Evolutionary conservation across 1,139 yeast genomes (phyloP).

Genomic region (Yamadazyma kanchanaburiensis): DNA sequence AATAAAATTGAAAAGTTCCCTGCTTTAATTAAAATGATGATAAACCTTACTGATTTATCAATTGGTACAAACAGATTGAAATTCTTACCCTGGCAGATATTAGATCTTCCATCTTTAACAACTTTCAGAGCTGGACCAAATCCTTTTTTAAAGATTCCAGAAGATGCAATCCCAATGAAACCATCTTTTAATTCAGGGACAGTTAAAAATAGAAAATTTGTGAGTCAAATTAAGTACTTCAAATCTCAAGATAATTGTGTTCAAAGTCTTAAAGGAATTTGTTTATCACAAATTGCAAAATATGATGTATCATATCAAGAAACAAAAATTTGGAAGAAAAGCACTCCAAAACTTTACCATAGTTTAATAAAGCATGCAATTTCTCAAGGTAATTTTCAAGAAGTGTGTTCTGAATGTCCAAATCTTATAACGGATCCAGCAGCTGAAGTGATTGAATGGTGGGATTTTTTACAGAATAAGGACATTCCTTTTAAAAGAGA

Average conservation of each 20-base stretch:
- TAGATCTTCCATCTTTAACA: conserved; percentile 25
- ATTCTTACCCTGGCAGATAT: conserved; percentile 34
- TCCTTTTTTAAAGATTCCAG: conserved; percentile 30
- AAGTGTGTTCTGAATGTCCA: conserved; percentile 36
- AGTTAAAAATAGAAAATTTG: conserved; percentile 14
- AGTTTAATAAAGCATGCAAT: conserved; percentile 33
- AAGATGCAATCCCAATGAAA: conserved; percentile 22
- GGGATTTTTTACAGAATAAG: conserved; percentile 40
- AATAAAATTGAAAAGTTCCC: conserved; percentile 36
- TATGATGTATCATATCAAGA: conserved; percentile 46
- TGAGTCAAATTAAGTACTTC: conserved; percentile 22
- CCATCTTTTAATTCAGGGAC: conserved; percentile 10
- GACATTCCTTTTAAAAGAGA: conserved; percentile 36
- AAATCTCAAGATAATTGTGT: conserved; percentile 13
- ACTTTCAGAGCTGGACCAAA: conserved; percentile 45
- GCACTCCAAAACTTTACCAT: conserved; percentile 37
- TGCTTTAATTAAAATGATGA: conserved; percentile 29
- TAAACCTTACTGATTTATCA: conserved; percentile 34
- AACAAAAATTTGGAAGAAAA: conserved; percentile 39
- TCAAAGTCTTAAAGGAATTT: conserved; percentile 31
- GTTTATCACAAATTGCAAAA: conserved; percentile 34
- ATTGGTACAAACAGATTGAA: conserved; percentile 36
- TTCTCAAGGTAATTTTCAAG: conserved; percentile 35
- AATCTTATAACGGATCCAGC: conserved; percentile 36
- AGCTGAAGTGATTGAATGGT: conserved; percentile 46